Evolutionary conservation across 148 eudicot genomes (phyloP).

Genomic region (Agrostemma githago): DNA sequence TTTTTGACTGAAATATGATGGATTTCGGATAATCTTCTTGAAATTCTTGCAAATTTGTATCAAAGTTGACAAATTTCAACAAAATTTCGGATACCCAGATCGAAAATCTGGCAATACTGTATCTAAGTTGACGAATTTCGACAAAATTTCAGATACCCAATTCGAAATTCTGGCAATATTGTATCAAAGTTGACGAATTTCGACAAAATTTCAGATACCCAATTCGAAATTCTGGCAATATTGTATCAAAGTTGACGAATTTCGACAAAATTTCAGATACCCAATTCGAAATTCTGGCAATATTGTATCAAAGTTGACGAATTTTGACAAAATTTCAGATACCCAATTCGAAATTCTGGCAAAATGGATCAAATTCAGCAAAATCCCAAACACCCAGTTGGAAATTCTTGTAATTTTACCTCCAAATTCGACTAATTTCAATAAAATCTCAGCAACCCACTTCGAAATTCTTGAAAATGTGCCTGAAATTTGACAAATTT

Average conservation of each 20-base stretch:
- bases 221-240: neutral
- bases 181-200: neutral
- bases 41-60: neutral
- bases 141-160: too few relatives aligned
- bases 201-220: neutral
- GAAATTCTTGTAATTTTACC: neutral
- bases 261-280: constrained; percentile 15
- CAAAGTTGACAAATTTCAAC: too few relatives aligned
- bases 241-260: neutral
- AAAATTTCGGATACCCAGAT: too few relatives aligned
- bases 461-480: neutral
- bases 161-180: neutral
- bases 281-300: constrained; percentile 14
- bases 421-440: neutral
- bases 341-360: neutral
- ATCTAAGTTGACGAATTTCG: too few relatives aligned
- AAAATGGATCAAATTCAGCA: neutral
- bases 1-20: neutral
- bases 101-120: neutral
- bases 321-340: neutral
- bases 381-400: neutral
- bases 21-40: neutral
- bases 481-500: constrained; percentile 1
- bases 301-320: neutral
- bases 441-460: neutral